phyloP scores from a whole-genome alignment of 495 filamentous ascomycete genomes.

The Podospora appendiculata region DNA sequence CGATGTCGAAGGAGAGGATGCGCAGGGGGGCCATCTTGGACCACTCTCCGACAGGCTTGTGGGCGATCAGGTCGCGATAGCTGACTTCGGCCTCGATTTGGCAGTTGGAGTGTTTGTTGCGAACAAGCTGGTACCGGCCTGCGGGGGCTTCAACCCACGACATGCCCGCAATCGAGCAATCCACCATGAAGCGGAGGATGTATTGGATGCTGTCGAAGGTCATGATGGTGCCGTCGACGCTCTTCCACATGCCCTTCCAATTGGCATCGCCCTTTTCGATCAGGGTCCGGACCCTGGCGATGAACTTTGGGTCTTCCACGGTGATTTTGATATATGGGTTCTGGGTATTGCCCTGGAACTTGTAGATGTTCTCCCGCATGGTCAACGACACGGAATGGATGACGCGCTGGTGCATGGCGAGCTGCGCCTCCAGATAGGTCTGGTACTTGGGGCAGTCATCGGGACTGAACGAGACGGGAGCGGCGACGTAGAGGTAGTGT shows the following conservation, averaged over 20 bases:
- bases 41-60: slow-evolving; percentile 90
- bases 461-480: slow-evolving; percentile 70
- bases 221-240: slow-evolving; percentile 57
- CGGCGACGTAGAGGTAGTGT: slow-evolving; percentile 92
- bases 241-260: slow-evolving; percentile 85
- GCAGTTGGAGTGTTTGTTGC: slow-evolving; percentile 74
- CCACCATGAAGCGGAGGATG: slow-evolving; percentile 94
- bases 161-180: slow-evolving; percentile 90
- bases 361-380: slow-evolving; percentile 81
- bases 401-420: slow-evolving; percentile 52
- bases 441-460: slow-evolving; percentile 70
- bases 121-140: slow-evolving; percentile 60
- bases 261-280: slow-evolving; percentile 75
- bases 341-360: slow-evolving; percentile 86
- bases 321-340: slow-evolving; percentile 90
- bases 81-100: slow-evolving; percentile 86
- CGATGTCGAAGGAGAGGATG: slow-evolving; percentile 95
- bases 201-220: slow-evolving; percentile 97
- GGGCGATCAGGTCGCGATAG: slow-evolving; percentile 77
- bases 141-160: slow-evolving; percentile 89
- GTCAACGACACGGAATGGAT: slow-evolving; percentile 66
- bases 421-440: slow-evolving; percentile 64
- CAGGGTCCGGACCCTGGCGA: slow-evolving; percentile 59
- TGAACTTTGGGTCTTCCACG: slow-evolving; percentile 76
- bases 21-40: slow-evolving; percentile 96